These are phyloP conservation scores for Dichomitus squalens DNA, from an alignment of 1,284 basidiomycete genomes.

Conservation along the genomic window DNA sequence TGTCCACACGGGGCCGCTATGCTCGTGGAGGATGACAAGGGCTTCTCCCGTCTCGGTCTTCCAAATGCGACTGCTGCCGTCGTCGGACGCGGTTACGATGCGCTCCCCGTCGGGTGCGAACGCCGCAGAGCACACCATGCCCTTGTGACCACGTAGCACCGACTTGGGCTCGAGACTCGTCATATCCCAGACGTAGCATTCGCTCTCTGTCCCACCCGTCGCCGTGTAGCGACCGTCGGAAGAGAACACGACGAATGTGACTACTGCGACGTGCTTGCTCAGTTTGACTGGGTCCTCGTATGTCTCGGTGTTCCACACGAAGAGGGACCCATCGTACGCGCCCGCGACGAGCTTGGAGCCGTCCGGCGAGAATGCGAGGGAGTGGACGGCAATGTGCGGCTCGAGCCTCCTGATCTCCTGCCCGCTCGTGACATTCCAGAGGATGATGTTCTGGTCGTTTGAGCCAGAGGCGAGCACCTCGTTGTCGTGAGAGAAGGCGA, in stretches of 20 bases:
- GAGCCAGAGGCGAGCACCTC: constrained; percentile 23
- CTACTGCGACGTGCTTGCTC: constrained; percentile 17
- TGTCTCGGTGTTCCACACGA: constrained; percentile 28
- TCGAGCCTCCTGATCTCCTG: background rate
- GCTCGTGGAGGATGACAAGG: constrained; percentile 2
- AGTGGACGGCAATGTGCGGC: constrained; percentile 14
- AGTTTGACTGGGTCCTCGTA: constrained; percentile 6
- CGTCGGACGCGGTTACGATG: constrained; percentile 26
- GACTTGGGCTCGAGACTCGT: constrained; percentile 2
- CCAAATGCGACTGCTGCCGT: constrained; percentile 21
- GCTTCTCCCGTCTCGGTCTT: constrained; percentile 9
- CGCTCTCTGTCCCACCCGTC: constrained; percentile 23
- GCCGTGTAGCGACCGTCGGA: constrained; percentile 20
- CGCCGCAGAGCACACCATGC: constrained; percentile 22
- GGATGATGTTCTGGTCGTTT: constrained; percentile 16
- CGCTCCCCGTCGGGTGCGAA: constrained; percentile 28
- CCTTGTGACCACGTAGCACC: constrained; percentile 18
- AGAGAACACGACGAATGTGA: constrained; percentile 29
- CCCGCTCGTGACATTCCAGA: constrained; percentile 21
- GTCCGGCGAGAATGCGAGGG: constrained; percentile 28
- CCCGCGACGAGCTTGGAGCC: constrained; percentile 26
- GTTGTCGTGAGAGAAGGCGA: constrained; percentile 7
- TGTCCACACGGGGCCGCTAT: constrained; percentile 1
- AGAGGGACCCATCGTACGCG: constrained; percentile 24
- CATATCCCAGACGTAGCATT: constrained; percentile 24